Base-by-base conservation (phyloP, 805 yeast genomes). In the Vanderwaltozyma polyspora region DNA sequence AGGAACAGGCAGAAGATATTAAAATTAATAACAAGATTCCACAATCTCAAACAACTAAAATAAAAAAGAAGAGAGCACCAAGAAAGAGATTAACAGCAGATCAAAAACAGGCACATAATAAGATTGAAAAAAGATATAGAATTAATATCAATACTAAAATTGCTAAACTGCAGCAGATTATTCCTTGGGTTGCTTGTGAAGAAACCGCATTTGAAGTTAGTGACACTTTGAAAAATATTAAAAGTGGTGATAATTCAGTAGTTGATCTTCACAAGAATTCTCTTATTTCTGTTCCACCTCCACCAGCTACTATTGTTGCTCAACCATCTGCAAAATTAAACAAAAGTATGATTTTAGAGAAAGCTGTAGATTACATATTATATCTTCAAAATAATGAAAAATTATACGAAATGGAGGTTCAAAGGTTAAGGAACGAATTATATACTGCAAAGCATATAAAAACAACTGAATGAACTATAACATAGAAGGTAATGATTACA, bases 81-180 rank as follows among this genome's bases (percentile, higher is more conserved):
- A 58, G 78, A 50, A 72, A 73, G 56, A 64, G 75, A 53, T 52
- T 72, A 35, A 35, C 38, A 3, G n/a, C 28, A 17, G 66, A 68
- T 43, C 85, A 78, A 56, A 75, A 77, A 44, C 73, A 73, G 46
- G 83, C 83, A 0, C 87, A 79, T 51, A 78, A 78, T 59, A 74
- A 72, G 54, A 76, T 79, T 40, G 86, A 79, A 51, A 75, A 78
- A 52, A 69, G 77, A 39, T 78, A 79, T 53, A 63, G 85, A 51
- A 76, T 76, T 41, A 79, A 78, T 53, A 76, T 79, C 52, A 79
- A 78, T 51, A 73, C 81, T 11, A 78, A 77, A 52, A 79, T 79
- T 37, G 81, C 81, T 6, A 75, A 75, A 22, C 56, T 78, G 35
- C 82, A 76, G 50, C 70, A 68, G 45, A 64, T 78, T 19, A 77